Evolutionary conservation across 148 eudicot species (phyloP).

Genomic region (Vaccinium macrocarpon): DNA sequence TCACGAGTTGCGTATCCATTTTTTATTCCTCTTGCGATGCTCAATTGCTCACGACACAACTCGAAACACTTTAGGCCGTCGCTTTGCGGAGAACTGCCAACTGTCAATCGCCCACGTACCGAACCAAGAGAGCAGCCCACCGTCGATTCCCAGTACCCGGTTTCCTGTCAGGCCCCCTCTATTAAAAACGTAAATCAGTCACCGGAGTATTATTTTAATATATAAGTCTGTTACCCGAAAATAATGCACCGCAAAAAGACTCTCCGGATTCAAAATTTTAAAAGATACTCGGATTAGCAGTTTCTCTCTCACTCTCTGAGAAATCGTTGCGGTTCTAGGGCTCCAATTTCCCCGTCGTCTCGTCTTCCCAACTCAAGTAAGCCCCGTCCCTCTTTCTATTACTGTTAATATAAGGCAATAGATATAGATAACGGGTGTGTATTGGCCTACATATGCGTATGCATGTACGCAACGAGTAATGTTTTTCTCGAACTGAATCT

Average conservation of each 20-base stretch:
- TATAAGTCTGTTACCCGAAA: background rate
- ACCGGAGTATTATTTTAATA: background rate
- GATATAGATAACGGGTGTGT: background rate
- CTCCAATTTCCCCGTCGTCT: background rate
- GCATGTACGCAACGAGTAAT: background rate
- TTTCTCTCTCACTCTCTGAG: background rate
- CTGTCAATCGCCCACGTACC: too few species aligned
- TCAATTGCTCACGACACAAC: too few species aligned
- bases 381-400: background rate
- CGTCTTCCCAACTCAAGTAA: conserved; percentile 13
- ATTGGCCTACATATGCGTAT: background rate
- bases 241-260: conserved; percentile 9
- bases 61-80: too few species aligned
- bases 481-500: background rate
- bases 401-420: background rate
- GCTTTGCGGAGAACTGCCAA: too few species aligned
- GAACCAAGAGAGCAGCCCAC: too few species aligned
- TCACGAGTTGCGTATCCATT: too few species aligned
- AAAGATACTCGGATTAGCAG: conserved; percentile 2
- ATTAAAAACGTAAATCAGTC: background rate
- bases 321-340: conserved; percentile 3
- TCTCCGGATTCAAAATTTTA: conserved; percentile 10
- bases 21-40: too few species aligned
- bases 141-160: too few species aligned
- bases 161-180: too few species aligned